Conservation (phyloP, 768 basidiomycete species). For the Boletus huronensis region DNA sequence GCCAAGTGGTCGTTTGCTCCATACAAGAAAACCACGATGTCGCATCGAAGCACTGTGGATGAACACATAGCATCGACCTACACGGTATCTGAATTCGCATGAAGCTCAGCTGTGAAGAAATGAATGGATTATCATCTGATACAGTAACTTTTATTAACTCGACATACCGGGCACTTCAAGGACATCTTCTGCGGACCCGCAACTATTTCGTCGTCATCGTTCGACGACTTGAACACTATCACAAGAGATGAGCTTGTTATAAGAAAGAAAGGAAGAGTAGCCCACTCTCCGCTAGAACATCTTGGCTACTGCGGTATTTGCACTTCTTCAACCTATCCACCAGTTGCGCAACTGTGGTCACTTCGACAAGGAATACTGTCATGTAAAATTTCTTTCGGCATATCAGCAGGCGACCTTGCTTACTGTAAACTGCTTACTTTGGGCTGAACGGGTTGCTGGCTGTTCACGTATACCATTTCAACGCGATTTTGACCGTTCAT, state of each 20-base stretch:
- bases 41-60: slow-evolving; percentile 95
- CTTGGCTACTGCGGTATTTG: slow-evolving; percentile 59
- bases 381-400: slow-evolving; percentile 89
- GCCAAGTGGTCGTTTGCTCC: slow-evolving; percentile 94
- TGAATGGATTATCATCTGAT: neutral
- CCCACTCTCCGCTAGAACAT: slow-evolving; percentile 68
- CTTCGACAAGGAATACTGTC: slow-evolving; percentile 79
- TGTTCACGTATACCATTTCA: slow-evolving; percentile 90
- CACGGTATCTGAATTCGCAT: slow-evolving; percentile 80
- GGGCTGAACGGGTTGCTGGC: slow-evolving; percentile 67
- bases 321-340: slow-evolving; percentile 67
- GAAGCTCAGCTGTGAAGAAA: slow-evolving; percentile 64
- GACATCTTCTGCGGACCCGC: slow-evolving; percentile 89
- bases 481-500: slow-evolving; percentile 56
- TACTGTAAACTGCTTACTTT: slow-evolving; percentile 48
- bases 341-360: slow-evolving; percentile 63
- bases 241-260: slow-evolving; percentile 1
- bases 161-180: slow-evolving; percentile 86
- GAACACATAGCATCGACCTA: slow-evolving; percentile 83
- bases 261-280: slow-evolving; percentile 5
- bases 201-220: slow-evolving; percentile 88
- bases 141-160: neutral
- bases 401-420: slow-evolving; percentile 4
- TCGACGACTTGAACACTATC: slow-evolving; percentile 54
- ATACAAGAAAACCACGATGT: slow-evolving; percentile 92